Base-by-base conservation (phyloP, 148 eudicot species). In the Arbutus unedo region DNA sequence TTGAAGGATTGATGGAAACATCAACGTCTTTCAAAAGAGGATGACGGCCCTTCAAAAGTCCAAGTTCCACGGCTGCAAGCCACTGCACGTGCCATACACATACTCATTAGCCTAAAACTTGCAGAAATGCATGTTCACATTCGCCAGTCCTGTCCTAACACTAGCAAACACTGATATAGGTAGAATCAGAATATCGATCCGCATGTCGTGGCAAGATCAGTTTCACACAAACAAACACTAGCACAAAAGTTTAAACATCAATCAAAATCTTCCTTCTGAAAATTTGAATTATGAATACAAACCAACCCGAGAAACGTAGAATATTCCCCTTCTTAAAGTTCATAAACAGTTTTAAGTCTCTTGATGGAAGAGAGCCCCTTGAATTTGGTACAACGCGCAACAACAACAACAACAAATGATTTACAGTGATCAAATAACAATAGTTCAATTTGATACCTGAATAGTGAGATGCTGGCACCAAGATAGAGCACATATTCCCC, bases 11-110 rank as follows among this genome's bases (percentile, higher is more conserved):
- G 76, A 94, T 83, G 81, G 94, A 86, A 78, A 94, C 90, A 88
- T 93, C 98, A 2, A 66, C 43, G 83, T 96, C 98, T 85, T 88
- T 85, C 81, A 96, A 79, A 89, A 96, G 94, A 68, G 99, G 99
- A 85, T 96, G 99, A 2, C 95, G 99, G 79, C 99, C 99, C 83
- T 96, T 96, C 76, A 96, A 82, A 88, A 93, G 91, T 82, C 95
- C 99, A 85, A 96, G 93, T 85, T 96, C 99, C 84, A 96, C 98
- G 81, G 98, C 99, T 64, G 90, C 84, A 76, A 96, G 98, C 99
- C 99, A 96, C 99, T 96, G 88, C 89, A 88, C 14, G 9, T 60
- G 79, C 38, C 72, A 83, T 72, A 86, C 59, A 73, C 59, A 55
- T 43, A 50, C 59, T 56, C 44, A 50, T 81, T 45, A 83, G 41